phyloP scores from a whole-genome alignment of 2,329 filamentous ascomycete species.

The Xylariaceae sp. region DNA sequence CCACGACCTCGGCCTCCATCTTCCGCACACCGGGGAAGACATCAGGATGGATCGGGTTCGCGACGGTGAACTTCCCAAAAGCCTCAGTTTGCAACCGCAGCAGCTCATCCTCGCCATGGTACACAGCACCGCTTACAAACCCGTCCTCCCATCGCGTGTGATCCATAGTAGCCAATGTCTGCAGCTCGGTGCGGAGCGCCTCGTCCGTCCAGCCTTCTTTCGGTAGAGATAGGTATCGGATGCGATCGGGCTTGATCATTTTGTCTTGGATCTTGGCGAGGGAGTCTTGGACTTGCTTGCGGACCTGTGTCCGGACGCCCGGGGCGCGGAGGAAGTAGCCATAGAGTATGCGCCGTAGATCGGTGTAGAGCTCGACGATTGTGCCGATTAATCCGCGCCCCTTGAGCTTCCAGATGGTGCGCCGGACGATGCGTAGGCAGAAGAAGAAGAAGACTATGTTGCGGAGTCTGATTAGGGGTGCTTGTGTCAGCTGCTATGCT shows the following conservation, averaged over 20 bases:
- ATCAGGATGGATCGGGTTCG: slow-evolving; percentile 96
- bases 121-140: slow-evolving; percentile 89
- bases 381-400: slow-evolving; percentile 86
- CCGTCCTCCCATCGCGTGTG: slow-evolving; percentile 98
- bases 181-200: slow-evolving; percentile 74
- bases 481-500: slow-evolving; percentile 2
- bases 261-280: slow-evolving; percentile 79
- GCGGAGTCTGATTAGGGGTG: slow-evolving; percentile 58
- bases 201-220: slow-evolving; percentile 81
- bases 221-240: slow-evolving; percentile 73
- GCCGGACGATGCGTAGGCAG: slow-evolving; percentile 77
- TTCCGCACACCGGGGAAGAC: slow-evolving; percentile 97
- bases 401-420: slow-evolving; percentile 77
- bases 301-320: slow-evolving; percentile 81
- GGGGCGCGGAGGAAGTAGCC: slow-evolving; percentile 83
- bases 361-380: slow-evolving; percentile 68
- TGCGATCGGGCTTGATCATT: slow-evolving; percentile 71
- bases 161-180: slow-evolving; percentile 77
- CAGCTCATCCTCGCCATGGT: slow-evolving; percentile 84
- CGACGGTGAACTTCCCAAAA: slow-evolving; percentile 89
- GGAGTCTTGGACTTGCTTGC: slow-evolving; percentile 77
- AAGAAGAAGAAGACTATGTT: slow-evolving; percentile 90
- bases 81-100: slow-evolving; percentile 86
- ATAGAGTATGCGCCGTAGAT: slow-evolving; percentile 71
- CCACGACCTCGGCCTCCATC: slow-evolving; percentile 98